Base-by-base conservation (phyloP, 176 grass and related monocot species). In the Phragmites australis region DNA sequence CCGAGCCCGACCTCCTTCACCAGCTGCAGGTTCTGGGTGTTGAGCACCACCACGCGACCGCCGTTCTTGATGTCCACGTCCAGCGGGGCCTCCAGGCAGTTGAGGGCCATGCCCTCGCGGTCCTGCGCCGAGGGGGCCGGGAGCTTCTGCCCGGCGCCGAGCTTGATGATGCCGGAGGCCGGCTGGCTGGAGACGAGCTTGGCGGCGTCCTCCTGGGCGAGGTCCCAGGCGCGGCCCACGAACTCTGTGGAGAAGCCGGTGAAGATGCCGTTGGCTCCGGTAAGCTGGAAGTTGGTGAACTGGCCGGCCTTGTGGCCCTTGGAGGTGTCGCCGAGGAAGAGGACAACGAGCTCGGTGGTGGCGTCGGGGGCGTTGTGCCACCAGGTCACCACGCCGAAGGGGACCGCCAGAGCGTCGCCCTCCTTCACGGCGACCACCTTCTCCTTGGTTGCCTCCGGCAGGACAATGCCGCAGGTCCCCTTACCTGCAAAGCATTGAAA, bases 281-380 rank as follows among this genome's bases (percentile, higher is more conserved):
- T 97, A 6, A 97, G 83, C 40, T 90, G 83, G 22, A 97, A 87
- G 71, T 97, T 92, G 34, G 92, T 97, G 68, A 97, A 97, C 62
- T 93, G 87, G 0, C 95, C 92, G 0, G 79, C 14, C 76, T 68
- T 90, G 77, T 94, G 92, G 81, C 80, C 94, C 58, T 94, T 94
- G 11, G 95, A 97, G 25, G 95, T 97, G 83, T 97, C 95, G 0
- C 95, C 92, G 0, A 94, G 74, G 86, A 97, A 97, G 78, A 97
- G 92, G 16, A 97, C 44, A 0, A 88, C 70, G 0, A 97, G 88
- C 43, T 92, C 88, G 1, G 74, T 40, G 12, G 64, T 2, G 0
- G 87, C 58, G 46, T 81, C 77, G 6, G 85, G 81, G 19, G 81
- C 64, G 48, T 97, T 97, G 83, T 94, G 93, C 87, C 87, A 94